Evolutionary conservation across 1,284 basidiomycete genomes (phyloP), one percentile per base, ranked within the genome.

Genomic region (Bjerkandera adusta): DNA sequence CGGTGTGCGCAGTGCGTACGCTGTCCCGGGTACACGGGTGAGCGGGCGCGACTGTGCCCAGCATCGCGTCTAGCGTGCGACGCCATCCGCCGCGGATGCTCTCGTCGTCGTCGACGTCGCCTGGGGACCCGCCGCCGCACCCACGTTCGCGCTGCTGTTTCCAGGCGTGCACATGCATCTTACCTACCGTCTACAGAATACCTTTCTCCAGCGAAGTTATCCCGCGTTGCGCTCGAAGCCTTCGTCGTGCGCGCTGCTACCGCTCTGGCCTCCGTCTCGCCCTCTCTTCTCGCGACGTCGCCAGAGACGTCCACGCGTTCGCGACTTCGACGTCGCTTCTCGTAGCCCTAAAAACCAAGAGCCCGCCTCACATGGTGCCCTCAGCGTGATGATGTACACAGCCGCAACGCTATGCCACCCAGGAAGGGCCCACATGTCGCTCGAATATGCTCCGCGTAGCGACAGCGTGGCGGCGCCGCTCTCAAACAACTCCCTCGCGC

Each of bases 241-340:
- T 20, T 13, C 26, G 38, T 15, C 36, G 38, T 20, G n/a, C 6
- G 20, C 33, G 33, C 27, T 40, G 27, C 26, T 25, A 25, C 38
- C 22, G 38, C 22, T 13, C 38, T 29, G 20, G 38, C n/a, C 38
- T 40, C n/a, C n/a, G n/a, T n/a, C n/a, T n/a, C n/a, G n/a, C n/a
- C n/a, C 5, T 40, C 22, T 20, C 6, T 18, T 5, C 8, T 5
- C 36, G 7, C 6, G 18, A 10, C 18, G 16, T 36, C 36, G 5
- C 36, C 20, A 11, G 5, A 16, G 34, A 8, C 36, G 24, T 21
- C 36, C 12, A 36, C 3, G n/a, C 36, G 7, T 12, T 13, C 36
- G n/a, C 7, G 18, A n/a, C n/a, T n/a, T n/a, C n/a, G n/a, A n/a
- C n/a, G n/a, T n/a, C n/a, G n/a, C n/a, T n/a, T n/a, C n/a, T n/a